Evolutionary conservation across 1,139 yeast species (phyloP), one percentile per base, ranked within the genome.

Genomic region (Casaregolazyma lundiana): DNA sequence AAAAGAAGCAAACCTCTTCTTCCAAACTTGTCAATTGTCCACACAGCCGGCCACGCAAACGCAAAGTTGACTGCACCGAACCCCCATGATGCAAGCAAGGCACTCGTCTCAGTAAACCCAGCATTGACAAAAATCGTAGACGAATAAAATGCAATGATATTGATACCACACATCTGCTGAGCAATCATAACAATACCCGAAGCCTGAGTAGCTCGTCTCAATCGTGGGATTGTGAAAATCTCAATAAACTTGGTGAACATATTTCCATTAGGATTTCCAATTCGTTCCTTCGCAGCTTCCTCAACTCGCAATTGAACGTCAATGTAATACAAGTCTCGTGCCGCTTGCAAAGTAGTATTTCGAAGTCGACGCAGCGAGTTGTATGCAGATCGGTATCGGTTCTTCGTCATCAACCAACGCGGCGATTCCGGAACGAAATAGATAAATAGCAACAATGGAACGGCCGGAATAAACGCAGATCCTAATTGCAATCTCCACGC

Each of bases 141-240:
- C 0, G 87, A 80, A 48, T 54, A 62, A 47, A 59, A 61, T 16
- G 95, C 94, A 67, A 88, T 86, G 46, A 86, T 94, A 60, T 87
- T 87, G 62, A 88, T 81, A 60, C 96, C 96, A 68, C 95, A 87
- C 70, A 88, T 84, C 65, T 87, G 96, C 70, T 88, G 96, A 88
- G 84, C 84, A 62, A 86, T 84, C 81, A 88, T 87, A 52, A 81
- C 86, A 53, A 86, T 74, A 77, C 84, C 84, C 2, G 95, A 80
- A 48, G 88, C 95, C 49, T 82, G 58, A 6, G 87, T 79, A 48
- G 92, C 95, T 59, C 88, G 82, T 67, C 95, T 77, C 67, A 85
- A 85, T 71, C 96, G 78, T 64, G 92, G 77, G 43, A 84, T 72
- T 8, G 81, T 73, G 61, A 70, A 69, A 48, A 81, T 74, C 43